Evolutionary conservation across 2,329 filamentous ascomycete genomes (phyloP), one percentile per base, ranked within the genome.

Genomic region (Thermoascus crustaceus): DNA sequence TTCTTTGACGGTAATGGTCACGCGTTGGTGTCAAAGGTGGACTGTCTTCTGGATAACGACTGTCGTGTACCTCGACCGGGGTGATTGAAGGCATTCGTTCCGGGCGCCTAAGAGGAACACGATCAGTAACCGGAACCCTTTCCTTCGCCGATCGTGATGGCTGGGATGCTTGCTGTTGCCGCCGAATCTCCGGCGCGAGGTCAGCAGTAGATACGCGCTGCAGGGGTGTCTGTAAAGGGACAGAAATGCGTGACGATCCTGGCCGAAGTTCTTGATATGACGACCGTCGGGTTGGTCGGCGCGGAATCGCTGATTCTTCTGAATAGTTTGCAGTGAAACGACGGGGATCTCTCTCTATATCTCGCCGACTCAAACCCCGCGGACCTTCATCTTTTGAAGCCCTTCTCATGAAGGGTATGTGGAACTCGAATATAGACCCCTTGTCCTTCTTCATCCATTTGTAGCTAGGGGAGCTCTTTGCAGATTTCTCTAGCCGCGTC

Each of bases 1-100:
- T 30, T 3, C 30, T 37, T 10, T 26, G 20, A 30, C 26, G 7
- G 13, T 37, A 30, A 34, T 30, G 37, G 8, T 26, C 31, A 21
- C 31, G 29, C 9, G 33, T 39, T n/a, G 30, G 7, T 11, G n/a
- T 21, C 19, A 27, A 26, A 7, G 29, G 17, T 7, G 14, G 11
- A n/a, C n/a, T n/a, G n/a, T n/a, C n/a, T 47, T 39, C 18, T 46
- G 47, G 16, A 47, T 33, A 13, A 44, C 36, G 4, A 48, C 41
- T 20, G n/a, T n/a, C n/a, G n/a, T n/a, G n/a, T n/a, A n/a, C n/a
- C n/a, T n/a, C n/a, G n/a, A n/a, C n/a, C n/a, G n/a, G n/a, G n/a
- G 33, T 25, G 11, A 30, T 10, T 17, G 22, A 40, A 16, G 8
- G 26, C 8, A 11, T 11, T 8, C 38, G 29, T 20, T 21, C 33